Conservation (phyloP, 495 filamentous ascomycete species). For the Talaromyces stipitatus region DNA sequence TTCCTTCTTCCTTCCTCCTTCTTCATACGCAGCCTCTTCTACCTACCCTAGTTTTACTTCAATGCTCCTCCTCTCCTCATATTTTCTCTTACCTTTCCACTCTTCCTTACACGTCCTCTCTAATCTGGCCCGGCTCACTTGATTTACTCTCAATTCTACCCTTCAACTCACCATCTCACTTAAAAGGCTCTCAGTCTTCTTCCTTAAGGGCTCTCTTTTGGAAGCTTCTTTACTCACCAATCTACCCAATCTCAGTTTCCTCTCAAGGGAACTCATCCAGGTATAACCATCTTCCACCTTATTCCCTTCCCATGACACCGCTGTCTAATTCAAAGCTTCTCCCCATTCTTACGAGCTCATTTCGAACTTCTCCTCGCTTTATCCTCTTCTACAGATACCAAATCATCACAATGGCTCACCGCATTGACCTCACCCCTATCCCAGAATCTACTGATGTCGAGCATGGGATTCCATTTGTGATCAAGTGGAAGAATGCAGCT, state of each 20-base stretch:
- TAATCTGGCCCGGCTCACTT: no score
- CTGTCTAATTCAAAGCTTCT: no score
- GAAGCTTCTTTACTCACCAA: no score
- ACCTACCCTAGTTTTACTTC: neutral
- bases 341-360: neutral
- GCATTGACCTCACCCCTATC: neutral
- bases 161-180: neutral
- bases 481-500: neutral
- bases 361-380: neutral
- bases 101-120: no score
- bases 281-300: no score
- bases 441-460: neutral
- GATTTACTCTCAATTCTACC: no score
- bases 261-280: no score
- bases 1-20: neutral
- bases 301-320: no score
- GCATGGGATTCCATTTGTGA: neutral
- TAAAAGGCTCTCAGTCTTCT: no score
- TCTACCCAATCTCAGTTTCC: no score
- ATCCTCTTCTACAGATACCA: neutral
- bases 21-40: neutral
- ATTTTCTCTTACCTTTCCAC: no score
- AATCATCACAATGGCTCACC: constrained; percentile 1
- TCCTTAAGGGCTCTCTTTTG: no score
- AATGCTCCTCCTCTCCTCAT: neutral